Evolutionary conservation across 2,329 filamentous ascomycete genomes (phyloP).

Genomic region (Allantophomopsis cytisporea): DNA sequence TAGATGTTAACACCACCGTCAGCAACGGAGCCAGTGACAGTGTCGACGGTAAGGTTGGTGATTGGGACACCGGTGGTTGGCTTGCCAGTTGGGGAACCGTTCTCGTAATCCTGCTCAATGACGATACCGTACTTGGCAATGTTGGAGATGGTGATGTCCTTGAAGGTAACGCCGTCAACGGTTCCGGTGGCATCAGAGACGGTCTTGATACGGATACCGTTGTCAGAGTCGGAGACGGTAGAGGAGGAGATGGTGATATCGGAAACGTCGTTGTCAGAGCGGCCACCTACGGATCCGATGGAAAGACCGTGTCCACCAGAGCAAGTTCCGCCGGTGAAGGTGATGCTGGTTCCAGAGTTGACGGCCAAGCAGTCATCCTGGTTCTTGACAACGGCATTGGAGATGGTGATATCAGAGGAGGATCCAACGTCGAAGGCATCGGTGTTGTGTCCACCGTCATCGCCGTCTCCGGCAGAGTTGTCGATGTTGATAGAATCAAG

Average conservation of each 20-base stretch:
- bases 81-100: conserved; percentile 28
- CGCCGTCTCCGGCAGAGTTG: conserved; percentile 33
- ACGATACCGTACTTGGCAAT: conserved; percentile 41
- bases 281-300: conserved; percentile 44
- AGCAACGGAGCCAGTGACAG: conserved; percentile 28
- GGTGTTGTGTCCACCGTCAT: conserved; percentile 29
- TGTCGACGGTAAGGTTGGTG: conserved; percentile 29
- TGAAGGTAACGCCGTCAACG: conserved; percentile 37
- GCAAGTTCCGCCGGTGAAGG: conserved; percentile 14
- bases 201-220: conserved; percentile 46
- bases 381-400: conserved; percentile 36
- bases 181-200: conserved; percentile 34
- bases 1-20: conserved; percentile 27
- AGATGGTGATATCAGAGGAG: conserved; percentile 32
- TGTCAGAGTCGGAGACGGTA: conserved; percentile 34
- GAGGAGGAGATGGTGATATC: conserved; percentile 35
- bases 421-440: conserved; percentile 37
- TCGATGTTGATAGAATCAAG: conserved; percentile 39
- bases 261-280: conserved; percentile 36
- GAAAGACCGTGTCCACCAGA: conserved; percentile 30
- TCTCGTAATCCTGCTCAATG: conserved; percentile 43
- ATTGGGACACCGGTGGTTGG: conserved; percentile 38
- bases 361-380: conserved; percentile 47
- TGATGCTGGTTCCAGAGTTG: conserved; percentile 33
- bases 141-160: conserved; percentile 31